A percentile compares a stretch with the other conserved stretches of the same genome.
Evolutionary conservation across 139 green algal species (phyloP).

Genomic region (Picochlorum costavermella): DNA sequence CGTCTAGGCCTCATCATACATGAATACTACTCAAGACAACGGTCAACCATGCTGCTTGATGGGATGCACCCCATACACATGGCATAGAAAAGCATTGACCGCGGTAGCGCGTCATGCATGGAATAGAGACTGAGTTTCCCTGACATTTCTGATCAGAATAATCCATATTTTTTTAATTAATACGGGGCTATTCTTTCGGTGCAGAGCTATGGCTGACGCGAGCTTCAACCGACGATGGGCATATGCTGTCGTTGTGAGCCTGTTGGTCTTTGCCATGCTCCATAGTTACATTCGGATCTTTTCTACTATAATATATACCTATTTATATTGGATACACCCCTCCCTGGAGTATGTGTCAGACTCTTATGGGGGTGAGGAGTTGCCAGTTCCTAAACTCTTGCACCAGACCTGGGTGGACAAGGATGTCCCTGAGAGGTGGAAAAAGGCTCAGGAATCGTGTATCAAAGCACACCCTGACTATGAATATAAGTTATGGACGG

Average conservation of each 20-base stretch:
- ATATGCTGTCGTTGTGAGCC: too few relatives aligned
- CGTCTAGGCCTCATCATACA: too few relatives aligned
- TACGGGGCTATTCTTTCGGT: too few relatives aligned
- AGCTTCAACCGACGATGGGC: too few relatives aligned
- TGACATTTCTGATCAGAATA: too few relatives aligned
- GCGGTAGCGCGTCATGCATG: too few relatives aligned
- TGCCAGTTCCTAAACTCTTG: constrained; percentile 38
- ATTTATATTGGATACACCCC: constrained; percentile 16
- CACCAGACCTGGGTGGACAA: constrained; percentile 47
- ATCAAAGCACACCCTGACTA: constrained; percentile 38
- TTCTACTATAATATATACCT: constrained; percentile 11
- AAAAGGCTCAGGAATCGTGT: constrained; percentile 35
- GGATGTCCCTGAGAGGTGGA: constrained; percentile 35
- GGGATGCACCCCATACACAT: too few relatives aligned
- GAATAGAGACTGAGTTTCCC: too few relatives aligned
- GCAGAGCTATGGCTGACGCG: background rate
- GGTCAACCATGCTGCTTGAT: too few relatives aligned
- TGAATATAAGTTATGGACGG: constrained; percentile 44
- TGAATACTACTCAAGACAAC: too few relatives aligned
- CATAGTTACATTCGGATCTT: constrained; percentile 6
- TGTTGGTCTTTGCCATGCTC: constrained; percentile 3
- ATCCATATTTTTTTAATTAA: too few relatives aligned
- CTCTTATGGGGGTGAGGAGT: background rate
- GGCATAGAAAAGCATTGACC: too few relatives aligned
- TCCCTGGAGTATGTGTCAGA: constrained; percentile 5